Evolutionary conservation across 805 yeast genomes (phyloP), one percentile per base, ranked within the genome.

Genomic region (Wickerhamia fluorescens): DNA sequence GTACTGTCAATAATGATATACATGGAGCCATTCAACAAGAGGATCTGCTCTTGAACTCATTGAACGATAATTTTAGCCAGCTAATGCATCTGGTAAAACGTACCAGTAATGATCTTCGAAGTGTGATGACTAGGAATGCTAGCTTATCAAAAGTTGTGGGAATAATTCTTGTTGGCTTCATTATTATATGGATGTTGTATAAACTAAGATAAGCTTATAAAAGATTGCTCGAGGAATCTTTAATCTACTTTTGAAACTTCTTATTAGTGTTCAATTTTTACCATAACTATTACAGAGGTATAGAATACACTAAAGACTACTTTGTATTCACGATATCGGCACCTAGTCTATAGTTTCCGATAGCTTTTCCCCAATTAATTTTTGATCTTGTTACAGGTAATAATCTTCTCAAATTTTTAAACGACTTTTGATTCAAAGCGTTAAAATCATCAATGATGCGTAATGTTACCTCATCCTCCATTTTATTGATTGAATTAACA

Each of bases 301-400:
- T 10, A 29, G 9, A 13, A 21, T 7, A 24, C 12, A 14, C 14
- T 25, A n/a, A 20, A 30, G n/a, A 8, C 28, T 39, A 42, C 23
- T 47, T 40, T 33, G 53, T 51, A 36, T 61, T 56, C 13, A 61
- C 78, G 19, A 78, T 87, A 49, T 82, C 88, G 40, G 76, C 77
- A 11, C 97, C 97, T 24, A 89, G 63, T 47, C 85, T 74, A 58
- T 88, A 88, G 50, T 78, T 83, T 11, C 94, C 94, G 43, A 86
- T 84, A 7, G 96, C 85, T 48, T 75, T 83, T 17, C 95, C 96
- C 98, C 98, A 89, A 52, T 85, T 84, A 46, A 89, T 80, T 52
- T 82, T 87, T 11, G 95, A 73, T 50, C 96, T 72, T 13, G 95
- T 89, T 13, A 89, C 78, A 6, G 98, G 98, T 38, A 89, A 66